Evolutionary conservation across 108 stramenopile genomes (phyloP).

Genomic region (Asterionellopsis glacialis): DNA sequence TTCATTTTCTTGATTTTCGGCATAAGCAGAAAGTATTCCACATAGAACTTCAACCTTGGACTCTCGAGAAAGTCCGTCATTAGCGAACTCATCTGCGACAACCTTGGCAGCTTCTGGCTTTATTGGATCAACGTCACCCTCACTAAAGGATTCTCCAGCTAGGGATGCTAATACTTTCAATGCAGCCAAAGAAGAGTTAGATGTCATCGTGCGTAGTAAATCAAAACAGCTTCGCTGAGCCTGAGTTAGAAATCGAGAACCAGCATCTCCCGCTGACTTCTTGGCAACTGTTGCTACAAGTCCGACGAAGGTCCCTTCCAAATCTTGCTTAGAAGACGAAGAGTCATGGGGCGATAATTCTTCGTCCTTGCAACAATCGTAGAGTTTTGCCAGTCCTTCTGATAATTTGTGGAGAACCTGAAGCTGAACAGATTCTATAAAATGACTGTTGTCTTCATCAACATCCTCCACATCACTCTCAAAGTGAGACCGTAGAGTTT

Average conservation of each 20-base stretch:
- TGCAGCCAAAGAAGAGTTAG: constrained; percentile 54
- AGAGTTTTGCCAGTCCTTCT: constrained; percentile 59
- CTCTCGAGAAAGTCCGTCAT: constrained; percentile 31
- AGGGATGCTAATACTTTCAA: constrained; percentile 41
- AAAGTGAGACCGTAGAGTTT: constrained; percentile 45
- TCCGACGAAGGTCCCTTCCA: constrained; percentile 54
- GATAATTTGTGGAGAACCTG: constrained; percentile 66
- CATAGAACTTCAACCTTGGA: constrained; percentile 41
- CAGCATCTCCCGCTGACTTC: constrained; percentile 29
- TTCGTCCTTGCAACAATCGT: constrained; percentile 74
- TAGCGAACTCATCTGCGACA: constrained; percentile 36
- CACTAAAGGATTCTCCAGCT: constrained; percentile 11
- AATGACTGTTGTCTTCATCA: constrained; percentile 12
- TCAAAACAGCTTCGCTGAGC: constrained; percentile 65
- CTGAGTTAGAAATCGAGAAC: constrained; percentile 64
- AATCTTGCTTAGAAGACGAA: constrained; percentile 20
- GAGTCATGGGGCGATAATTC: constrained; percentile 40
- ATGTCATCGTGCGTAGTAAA: constrained; percentile 59
- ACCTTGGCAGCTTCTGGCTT: constrained; percentile 53
- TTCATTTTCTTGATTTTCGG: constrained; percentile 20
- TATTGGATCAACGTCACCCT: constrained; percentile 34
- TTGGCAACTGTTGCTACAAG: constrained; percentile 41
- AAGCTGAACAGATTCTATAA: constrained; percentile 45
- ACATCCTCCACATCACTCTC: constrained; percentile 20
- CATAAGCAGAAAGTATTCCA: constrained; percentile 39